Percentiles rank a stretch among this genome's conserved stretches.
phyloP scores from a whole-genome alignment of 768 basidiomycete genomes.

The Suillus sp. region DNA sequence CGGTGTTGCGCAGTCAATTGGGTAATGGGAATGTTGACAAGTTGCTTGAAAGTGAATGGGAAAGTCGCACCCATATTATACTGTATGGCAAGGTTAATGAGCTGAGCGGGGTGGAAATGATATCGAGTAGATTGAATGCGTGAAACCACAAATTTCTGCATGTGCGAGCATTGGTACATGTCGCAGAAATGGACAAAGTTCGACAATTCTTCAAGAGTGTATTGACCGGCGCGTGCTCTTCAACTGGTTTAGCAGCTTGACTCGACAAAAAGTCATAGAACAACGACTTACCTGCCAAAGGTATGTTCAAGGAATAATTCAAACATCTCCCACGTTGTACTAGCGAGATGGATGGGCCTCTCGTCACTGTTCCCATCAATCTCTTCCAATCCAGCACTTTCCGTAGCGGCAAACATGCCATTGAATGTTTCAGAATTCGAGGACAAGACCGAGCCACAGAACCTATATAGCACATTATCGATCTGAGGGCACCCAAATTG shows the following conservation, averaged over 20 bases:
- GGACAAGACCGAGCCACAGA: neutral
- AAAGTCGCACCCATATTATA: constrained; percentile 4
- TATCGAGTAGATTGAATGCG: neutral
- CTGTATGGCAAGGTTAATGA: constrained; percentile 4
- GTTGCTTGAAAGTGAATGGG: neutral
- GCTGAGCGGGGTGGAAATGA: constrained; percentile 9
- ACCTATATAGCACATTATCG: neutral
- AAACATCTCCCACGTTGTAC: neutral
- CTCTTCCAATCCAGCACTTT: neutral
- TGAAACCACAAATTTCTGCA: neutral
- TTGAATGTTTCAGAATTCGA: neutral
- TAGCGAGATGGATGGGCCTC: neutral
- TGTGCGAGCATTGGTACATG: neutral
- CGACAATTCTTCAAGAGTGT: neutral
- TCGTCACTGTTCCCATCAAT: neutral
- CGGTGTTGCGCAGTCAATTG: neutral
- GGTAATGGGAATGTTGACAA: constrained; percentile 7
- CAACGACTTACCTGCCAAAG: constrained; percentile 2
- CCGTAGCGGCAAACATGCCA: neutral
- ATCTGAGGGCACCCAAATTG: neutral
- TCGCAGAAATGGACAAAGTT: neutral
- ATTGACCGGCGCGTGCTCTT: neutral
- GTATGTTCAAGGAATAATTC: constrained; percentile 3
- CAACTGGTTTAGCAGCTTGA: neutral
- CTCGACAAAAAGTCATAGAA: neutral